Evolutionary conservation across 139 green algal species (phyloP).

Genomic region (Micractinium conductrix): DNA sequence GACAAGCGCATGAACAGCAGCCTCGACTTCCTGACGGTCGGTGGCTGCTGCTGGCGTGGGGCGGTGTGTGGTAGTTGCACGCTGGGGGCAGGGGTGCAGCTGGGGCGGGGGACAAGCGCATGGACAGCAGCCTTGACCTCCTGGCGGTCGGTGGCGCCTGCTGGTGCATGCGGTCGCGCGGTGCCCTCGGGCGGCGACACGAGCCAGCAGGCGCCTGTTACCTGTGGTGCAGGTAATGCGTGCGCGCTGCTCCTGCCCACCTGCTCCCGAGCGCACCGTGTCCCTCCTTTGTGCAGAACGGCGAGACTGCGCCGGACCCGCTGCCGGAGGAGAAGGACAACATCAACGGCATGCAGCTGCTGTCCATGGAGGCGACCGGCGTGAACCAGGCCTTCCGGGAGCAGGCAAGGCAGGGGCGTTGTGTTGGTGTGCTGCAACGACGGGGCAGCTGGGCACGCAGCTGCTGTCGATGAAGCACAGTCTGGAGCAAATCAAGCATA

Average conservation of each 20-base stretch:
- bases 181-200: too few relatives aligned
- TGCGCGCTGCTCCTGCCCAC: neutral
- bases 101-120: neutral
- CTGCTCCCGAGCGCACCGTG: too few relatives aligned
- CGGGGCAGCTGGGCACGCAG: neutral
- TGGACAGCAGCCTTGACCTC: neutral
- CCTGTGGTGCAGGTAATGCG: neutral
- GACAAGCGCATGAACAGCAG: slow-evolving; percentile 84
- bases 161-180: too few relatives aligned
- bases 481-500: too few relatives aligned
- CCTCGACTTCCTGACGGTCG: slow-evolving; percentile 92
- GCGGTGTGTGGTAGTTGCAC: neutral
- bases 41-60: too few relatives aligned
- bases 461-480: too few relatives aligned
- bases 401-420: slow-evolving; percentile 64
- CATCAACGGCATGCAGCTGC: slow-evolving; percentile 89
- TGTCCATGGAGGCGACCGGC: slow-evolving; percentile 90
- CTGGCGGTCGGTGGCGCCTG: neutral
- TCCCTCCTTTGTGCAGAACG: slow-evolving; percentile 23
- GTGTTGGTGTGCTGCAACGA: neutral
- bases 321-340: slow-evolving; percentile 88
- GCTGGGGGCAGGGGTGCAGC: neutral
- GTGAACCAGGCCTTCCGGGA: slow-evolving; percentile 95
- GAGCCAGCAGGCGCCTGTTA: too few relatives aligned
- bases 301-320: slow-evolving; percentile 73